Evolutionary conservation across 225 moss, liverwort and hornwort genomes (phyloP), one percentile per base, ranked within the genome.

Genomic region (Marchantia paleacea): DNA sequence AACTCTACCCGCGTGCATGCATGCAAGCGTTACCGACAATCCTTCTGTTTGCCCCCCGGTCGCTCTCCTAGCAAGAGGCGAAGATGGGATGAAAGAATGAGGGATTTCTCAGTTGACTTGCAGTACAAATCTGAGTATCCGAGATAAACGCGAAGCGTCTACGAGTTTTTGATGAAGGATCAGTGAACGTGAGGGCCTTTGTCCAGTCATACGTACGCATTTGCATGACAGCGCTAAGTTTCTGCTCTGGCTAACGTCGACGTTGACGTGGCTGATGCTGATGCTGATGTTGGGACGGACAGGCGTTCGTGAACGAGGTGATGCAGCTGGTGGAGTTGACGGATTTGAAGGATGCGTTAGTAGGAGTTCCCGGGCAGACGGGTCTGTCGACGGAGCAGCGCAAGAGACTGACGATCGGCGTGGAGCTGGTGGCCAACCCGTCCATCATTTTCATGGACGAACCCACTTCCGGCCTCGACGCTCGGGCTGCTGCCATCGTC

Each of bases 371-470:
- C 7, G 91, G 92, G 18, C 88, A 91, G 72, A 89, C 95, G 3
- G 93, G 95, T 19, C 84, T 95, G 5, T 92, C 95, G 15, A 93
- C 93, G 14, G 93, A 93, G 82, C 95, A 93, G 68, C 83, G 95
- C 60, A 95, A 95, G 83, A 85, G 95, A 1, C 78, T 93, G 4
- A 95, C 95, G n/a, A 93, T 95, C 26, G 95, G 91, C 1, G 95
- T 92, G 15, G 95, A 93, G 50, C 75, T 95, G 69, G 95, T 95
- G 55, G 93, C 95, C 39, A 95, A 95, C 51, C 95, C 95, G 6
- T 93, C 95, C 20, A 93, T 95, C 25, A 95, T 95, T 52, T 95
- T 95, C 57, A 92, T 95, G 95, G 92, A 93, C 16, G 93, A 91
- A 72, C 72, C 72, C 29, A 30, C 52, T 0, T 65, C 65, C 8